Conservation (phyloP, 192 early-diverging fungal genomes). For the Coemansia sp. region DNA sequence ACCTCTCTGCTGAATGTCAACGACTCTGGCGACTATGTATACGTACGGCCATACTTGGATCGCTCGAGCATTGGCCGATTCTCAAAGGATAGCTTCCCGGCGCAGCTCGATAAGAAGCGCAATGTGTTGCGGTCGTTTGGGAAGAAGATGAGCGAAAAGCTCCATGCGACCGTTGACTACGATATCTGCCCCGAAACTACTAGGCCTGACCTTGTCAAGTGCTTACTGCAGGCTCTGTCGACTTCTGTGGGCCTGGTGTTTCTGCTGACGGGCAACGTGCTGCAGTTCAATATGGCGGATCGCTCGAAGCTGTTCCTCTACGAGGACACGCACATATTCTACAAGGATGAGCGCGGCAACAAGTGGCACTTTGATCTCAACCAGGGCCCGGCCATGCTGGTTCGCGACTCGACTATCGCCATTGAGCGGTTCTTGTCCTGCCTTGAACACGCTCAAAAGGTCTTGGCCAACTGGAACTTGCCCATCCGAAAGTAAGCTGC, state of each 20-base stretch:
- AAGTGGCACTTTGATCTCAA: slow-evolving; percentile 52
- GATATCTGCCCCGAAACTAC: slow-evolving; percentile 18
- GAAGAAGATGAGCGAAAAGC: slow-evolving; percentile 27
- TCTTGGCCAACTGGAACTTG: slow-evolving; percentile 35
- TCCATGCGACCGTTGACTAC: slow-evolving; percentile 25
- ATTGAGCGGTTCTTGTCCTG: slow-evolving; percentile 48
- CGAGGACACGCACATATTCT: slow-evolving; percentile 39
- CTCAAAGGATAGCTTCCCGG: slow-evolving; percentile 20
- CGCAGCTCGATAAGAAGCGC: slow-evolving; percentile 45
- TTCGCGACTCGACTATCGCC: slow-evolving; percentile 35
- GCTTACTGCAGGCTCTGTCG: slow-evolving; percentile 37
- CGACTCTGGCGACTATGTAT: slow-evolving; percentile 24
- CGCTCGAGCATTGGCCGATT: slow-evolving; percentile 44
- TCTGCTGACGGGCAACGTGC: slow-evolving; percentile 46
- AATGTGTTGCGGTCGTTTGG: slow-evolving; percentile 28
- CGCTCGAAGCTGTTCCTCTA: slow-evolving; percentile 52
- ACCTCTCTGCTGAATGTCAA: slow-evolving; percentile 60
- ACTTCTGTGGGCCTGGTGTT: slow-evolving; percentile 45
- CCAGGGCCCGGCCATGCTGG: slow-evolving; percentile 44
- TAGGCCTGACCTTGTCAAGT: slow-evolving; percentile 13
- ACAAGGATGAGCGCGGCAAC: slow-evolving; percentile 28
- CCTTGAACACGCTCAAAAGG: slow-evolving; percentile 41
- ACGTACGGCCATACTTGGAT: slow-evolving; percentile 37
- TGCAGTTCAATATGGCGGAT: slow-evolving; percentile 47
- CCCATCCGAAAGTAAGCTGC: slow-evolving; percentile 1